Base-by-base conservation (phyloP, 2,329 filamentous ascomycete genomes). In the Meredithiella fracta region DNA sequence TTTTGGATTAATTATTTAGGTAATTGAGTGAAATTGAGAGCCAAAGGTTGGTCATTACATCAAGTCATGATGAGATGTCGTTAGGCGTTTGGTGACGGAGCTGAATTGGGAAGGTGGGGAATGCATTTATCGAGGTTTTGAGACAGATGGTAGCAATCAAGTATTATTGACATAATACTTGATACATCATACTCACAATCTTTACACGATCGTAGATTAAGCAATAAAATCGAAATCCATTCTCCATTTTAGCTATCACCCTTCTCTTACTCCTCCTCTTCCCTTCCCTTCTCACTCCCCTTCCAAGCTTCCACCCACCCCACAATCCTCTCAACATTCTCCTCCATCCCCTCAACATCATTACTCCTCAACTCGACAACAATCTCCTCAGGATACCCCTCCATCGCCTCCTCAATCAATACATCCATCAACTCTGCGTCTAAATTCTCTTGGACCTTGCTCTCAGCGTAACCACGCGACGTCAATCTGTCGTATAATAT, bases 351-450 rank as follows among this genome's bases (percentile, higher is more conserved):
- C 53, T 90, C 84, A 1, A 81, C 76, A 55, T 77, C 78, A 66
- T 94, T 85, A 68, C 91, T 97, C 64, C 73, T 80, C 64, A 98
- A 71, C 69, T 95, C 89, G 25, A 97, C 85, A 38, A 98, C 84
- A 62, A 94, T 86, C 65, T 92, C 81, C 67, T 85, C 80, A 55
- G 87, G 85, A 64, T 91, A 98, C 9, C 85, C 80, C 60, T 95
- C 90, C 59, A 82, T 75, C 31, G 92, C 92, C 72, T 98, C 92
- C 62, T 95, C 84, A 20, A 94, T 73, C 56, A 98, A 72, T 25
- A 97, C 87, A 65, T 95, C 85, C 83, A 98, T 97, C 65, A 98
- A 97, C 72, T 98, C 92, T 29, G 87, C 85, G 68, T 98, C 92
- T 59, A 98, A 73, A 66, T 98, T 98, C 68, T 97, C 92, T 67